Evolutionary conservation across 2,329 filamentous ascomycete genomes (phyloP).

Genomic region (Colletotrichum chlorophyti): DNA sequence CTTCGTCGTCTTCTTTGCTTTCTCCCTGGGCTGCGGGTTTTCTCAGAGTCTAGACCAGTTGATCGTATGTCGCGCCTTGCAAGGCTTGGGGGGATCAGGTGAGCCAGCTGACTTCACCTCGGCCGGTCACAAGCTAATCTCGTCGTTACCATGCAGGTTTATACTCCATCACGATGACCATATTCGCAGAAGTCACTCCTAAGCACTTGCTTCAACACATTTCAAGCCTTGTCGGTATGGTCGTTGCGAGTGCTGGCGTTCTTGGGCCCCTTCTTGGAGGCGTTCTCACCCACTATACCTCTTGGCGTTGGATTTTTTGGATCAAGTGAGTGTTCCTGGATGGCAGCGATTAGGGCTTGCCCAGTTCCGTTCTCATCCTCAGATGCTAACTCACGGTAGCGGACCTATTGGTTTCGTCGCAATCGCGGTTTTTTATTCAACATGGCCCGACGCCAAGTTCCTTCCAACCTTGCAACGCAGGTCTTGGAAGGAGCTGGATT

Average conservation of each 20-base stretch:
- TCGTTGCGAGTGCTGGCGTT: constrained; percentile 55
- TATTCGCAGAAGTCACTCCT: constrained; percentile 58
- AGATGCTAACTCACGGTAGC: constrained; percentile 40
- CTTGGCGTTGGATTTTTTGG: constrained; percentile 65
- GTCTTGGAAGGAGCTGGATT: constrained; percentile 59
- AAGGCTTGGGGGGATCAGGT: constrained; percentile 61
- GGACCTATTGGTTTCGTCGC: constrained; percentile 57
- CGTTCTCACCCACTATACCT: constrained; percentile 53
- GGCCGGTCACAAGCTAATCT: constrained; percentile 9
- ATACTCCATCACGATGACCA: constrained; percentile 64
- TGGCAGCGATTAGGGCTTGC: too few species aligned
- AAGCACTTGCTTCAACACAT: constrained; percentile 48
- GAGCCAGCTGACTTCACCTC: constrained; percentile 28
- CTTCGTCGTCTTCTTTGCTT: constrained; percentile 60
- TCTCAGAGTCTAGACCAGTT: constrained; percentile 48
- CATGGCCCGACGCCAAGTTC: constrained; percentile 55
- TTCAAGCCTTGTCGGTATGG: constrained; percentile 54
- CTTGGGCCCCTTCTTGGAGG: constrained; percentile 60
- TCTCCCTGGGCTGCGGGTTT: constrained; percentile 63
- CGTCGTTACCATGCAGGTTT: constrained; percentile 49
- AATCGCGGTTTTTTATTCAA: constrained; percentile 51
- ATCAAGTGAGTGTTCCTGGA: constrained; percentile 55
- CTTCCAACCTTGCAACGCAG: constrained; percentile 45
- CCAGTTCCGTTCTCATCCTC: too few species aligned
- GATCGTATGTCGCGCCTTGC: constrained; percentile 43